phyloP scores from a whole-genome alignment of 164 flowering plant species.

The Santalum album region DNA sequence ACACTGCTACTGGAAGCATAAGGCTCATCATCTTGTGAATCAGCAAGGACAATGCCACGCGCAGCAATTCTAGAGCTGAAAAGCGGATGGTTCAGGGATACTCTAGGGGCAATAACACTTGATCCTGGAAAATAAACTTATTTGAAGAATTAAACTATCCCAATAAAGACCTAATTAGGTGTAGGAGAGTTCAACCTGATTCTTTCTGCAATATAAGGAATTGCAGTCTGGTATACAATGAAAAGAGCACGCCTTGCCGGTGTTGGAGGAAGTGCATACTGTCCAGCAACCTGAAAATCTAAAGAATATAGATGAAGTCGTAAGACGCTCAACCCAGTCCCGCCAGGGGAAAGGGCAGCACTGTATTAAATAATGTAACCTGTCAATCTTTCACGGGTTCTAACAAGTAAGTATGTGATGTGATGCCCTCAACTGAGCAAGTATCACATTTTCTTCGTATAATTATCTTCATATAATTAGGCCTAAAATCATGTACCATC shows the following conservation, averaged over 20 bases:
- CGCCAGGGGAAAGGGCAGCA: not conserved
- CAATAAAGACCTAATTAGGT: not conserved
- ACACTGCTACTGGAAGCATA: conserved; percentile 14
- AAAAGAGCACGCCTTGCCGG: conserved; percentile 94
- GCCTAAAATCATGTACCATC: no score
- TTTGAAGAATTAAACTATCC: not conserved
- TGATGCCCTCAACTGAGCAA: no score
- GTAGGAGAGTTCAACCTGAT: conserved; percentile 41
- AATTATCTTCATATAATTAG: no score
- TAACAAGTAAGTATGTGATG: no score
- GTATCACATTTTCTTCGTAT: no score
- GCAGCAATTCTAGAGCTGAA: conserved; percentile 83
- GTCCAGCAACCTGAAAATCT: conserved; percentile 63
- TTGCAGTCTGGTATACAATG: conserved; percentile 80
- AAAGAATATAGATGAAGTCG: not conserved
- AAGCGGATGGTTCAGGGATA: conserved; percentile 3
- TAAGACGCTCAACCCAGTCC: no score
- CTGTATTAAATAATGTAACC: no score
- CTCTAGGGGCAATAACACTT: not conserved
- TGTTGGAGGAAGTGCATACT: conserved; percentile 79
- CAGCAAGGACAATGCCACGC: conserved; percentile 62
- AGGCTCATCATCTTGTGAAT: conserved; percentile 50
- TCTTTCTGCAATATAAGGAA: conserved; percentile 96
- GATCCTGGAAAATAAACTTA: not conserved
- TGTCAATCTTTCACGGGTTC: no score